Base-by-base conservation (phyloP, 805 yeast genomes). In the Wickerhamomyces sydowiorum region DNA sequence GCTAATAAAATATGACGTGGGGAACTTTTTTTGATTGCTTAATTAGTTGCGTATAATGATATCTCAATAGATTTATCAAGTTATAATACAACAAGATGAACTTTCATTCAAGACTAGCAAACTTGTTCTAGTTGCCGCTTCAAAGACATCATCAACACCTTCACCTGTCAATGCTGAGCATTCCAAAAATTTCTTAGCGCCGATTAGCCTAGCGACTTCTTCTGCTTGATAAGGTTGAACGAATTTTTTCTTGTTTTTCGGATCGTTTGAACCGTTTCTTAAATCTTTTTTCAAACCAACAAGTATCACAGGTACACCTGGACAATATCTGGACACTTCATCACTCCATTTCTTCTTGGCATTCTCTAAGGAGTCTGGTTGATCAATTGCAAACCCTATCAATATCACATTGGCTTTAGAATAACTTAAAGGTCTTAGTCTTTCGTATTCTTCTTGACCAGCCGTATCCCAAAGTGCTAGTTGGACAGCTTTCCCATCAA, bases 381-480 rank as follows among this genome's bases (percentile, higher is more conserved):
- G 80, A 59, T 90, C 86, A 17, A 89, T 69, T 0, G 96, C 87
- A 65, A 86, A 90, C 0, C 91, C 96, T 41, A 89, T 82, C 41
- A 89, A 66, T 40, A 90, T 82, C 42, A 86, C 85, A 61, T 90
- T 86, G 2, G 96, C 95, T 53, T 86, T 83, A 10, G 90, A 77
- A 57, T 90, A 90, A 19, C 95, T 84, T 49, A 90, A 67, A 1
- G 96, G 96, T 47, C 96, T 75, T 44, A 90, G 67, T 45, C 96
- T 68, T 52, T 89, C 96, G 59, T 89, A 89, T 63, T 89, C 97
- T 66, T 89, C 97, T 64, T 89, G 96, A 3, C 97, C 97, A 4
- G 97, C 96, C 1, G 96, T 89, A 60, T 89, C 97, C 96, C 97
- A 89, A 21, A 89, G 65, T 2, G 95, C 90, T 42, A 89, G 64